These are phyloP conservation scores for Leccinum truebloodii DNA, from an alignment of 768 basidiomycete species.

Conservation along the genomic window DNA sequence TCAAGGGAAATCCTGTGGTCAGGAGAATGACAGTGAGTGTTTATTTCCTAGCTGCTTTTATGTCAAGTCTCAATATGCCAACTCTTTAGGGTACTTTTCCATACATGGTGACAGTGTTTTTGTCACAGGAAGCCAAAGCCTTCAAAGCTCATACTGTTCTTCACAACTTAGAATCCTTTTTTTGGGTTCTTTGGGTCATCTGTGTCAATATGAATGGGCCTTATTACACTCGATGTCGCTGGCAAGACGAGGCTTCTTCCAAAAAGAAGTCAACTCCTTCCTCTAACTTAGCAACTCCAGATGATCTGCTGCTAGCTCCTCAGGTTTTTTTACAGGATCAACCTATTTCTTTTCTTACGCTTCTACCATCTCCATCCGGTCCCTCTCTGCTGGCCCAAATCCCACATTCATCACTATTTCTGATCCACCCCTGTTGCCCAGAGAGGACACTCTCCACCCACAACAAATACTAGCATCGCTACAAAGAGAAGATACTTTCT, in stretches of 20 bases:
- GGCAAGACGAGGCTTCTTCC: background rate
- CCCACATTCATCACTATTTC: too few species aligned
- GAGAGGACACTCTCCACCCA: too few species aligned
- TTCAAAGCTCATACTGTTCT: background rate
- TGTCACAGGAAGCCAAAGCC: background rate
- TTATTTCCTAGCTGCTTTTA: too few species aligned
- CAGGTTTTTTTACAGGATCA: background rate
- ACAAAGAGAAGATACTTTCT: too few species aligned
- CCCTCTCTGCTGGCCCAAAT: too few species aligned
- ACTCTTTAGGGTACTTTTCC: background rate
- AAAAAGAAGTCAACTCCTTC: background rate
- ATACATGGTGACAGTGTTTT: background rate
- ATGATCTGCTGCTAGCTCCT: background rate
- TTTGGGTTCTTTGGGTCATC: background rate
- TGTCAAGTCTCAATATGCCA: too few species aligned
- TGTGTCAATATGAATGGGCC: background rate
- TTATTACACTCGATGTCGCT: background rate
- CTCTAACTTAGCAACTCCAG: background rate
- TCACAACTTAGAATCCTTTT: background rate
- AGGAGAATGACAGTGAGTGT: too few species aligned
- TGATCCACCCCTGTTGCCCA: too few species aligned
- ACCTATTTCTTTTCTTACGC: too few species aligned
- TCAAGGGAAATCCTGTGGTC: too few species aligned
- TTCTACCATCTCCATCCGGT: too few species aligned
- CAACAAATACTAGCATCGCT: too few species aligned